Evolutionary conservation across 768 basidiomycete genomes (phyloP).

Genomic region (Suillus americanus): DNA sequence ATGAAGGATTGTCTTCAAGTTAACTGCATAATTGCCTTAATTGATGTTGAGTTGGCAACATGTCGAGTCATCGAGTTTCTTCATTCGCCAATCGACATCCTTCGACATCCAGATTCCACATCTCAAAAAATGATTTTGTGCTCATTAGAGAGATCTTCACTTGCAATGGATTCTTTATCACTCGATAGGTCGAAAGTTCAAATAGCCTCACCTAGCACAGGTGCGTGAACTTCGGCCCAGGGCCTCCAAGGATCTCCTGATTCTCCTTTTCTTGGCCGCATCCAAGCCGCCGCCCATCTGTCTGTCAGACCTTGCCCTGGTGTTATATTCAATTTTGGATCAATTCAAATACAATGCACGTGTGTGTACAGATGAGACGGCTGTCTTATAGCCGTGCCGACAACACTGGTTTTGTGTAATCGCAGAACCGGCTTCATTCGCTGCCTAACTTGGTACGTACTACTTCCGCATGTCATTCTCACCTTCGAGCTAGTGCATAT

Average conservation of each 20-base stretch:
- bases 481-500: not conserved
- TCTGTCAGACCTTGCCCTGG: not conserved
- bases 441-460: not conserved
- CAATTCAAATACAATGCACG: not conserved
- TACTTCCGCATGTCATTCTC: not conserved
- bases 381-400: not conserved
- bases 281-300: not conserved
- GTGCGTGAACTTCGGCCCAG: no score
- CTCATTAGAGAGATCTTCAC: not conserved
- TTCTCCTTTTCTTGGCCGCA: no score
- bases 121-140: no score
- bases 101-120: no score
- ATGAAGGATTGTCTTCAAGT: not conserved
- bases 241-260: no score
- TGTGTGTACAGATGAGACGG: not conserved
- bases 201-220: no score
- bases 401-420: not conserved
- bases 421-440: not conserved
- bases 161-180: not conserved
- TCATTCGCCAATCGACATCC: not conserved
- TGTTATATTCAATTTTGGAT: not conserved
- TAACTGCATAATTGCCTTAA: not conserved
- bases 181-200: no score
- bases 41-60: not conserved
- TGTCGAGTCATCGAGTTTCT: not conserved